Evolutionary conservation across 441 rosid genomes (phyloP).

Genomic region (Gossypium schwendimanii): DNA sequence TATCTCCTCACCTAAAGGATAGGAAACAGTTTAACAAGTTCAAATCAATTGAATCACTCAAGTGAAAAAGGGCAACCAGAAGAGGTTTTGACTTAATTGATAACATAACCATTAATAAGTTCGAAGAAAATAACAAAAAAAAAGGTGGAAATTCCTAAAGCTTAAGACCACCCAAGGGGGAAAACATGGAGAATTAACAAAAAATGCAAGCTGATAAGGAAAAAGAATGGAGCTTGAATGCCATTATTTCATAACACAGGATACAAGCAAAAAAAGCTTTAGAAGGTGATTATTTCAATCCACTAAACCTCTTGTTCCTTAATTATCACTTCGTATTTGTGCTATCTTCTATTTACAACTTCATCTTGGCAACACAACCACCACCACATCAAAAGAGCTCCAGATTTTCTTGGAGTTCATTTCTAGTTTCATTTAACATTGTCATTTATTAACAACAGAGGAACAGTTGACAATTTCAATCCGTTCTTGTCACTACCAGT

Average conservation of each 20-base stretch:
- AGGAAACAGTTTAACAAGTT: neutral
- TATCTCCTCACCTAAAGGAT: slow-evolving; percentile 73
- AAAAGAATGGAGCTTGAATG: neutral
- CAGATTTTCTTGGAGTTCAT: neutral
- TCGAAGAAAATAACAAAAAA: neutral
- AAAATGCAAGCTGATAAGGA: neutral
- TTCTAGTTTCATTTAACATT: neutral
- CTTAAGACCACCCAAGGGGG: neutral
- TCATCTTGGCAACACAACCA: neutral
- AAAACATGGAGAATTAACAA: neutral
- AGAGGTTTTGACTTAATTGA: neutral
- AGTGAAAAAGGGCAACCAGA: neutral
- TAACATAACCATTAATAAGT: neutral
- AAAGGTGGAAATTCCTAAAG: neutral
- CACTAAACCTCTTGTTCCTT: neutral
- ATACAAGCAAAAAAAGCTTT: neutral
- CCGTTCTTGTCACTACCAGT: neutral
- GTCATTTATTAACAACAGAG: neutral
- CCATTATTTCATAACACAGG: neutral
- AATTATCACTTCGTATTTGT: neutral
- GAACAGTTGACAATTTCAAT: neutral
- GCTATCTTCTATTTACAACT: neutral
- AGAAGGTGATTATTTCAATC: neutral
- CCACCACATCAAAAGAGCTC: neutral
- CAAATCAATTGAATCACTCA: neutral